phyloP scores from a whole-genome alignment of 1,284 basidiomycete genomes.

The Anthracocystis panici-leucophaei region DNA sequence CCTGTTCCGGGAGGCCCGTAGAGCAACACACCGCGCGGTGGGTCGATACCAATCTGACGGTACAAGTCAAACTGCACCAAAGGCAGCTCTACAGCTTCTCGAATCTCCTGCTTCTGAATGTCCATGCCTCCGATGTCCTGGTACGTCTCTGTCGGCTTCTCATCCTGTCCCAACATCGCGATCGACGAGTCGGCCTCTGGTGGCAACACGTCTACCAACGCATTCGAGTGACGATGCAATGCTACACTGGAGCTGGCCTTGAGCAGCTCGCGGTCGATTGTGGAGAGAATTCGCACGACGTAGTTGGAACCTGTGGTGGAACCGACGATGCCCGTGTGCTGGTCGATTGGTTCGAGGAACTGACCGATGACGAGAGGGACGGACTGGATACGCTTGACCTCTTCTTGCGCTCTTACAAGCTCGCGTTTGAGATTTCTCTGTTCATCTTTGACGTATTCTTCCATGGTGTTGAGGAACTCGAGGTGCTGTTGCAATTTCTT shows the following conservation, averaged over 20 bases:
- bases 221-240: conserved; percentile 97
- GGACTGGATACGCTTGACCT: conserved; percentile 98
- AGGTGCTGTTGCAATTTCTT: conserved; percentile 69
- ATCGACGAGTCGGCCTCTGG: conserved; percentile 99
- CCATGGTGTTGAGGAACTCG: conserved; percentile 69
- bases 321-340: conserved; percentile 96
- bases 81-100: conserved; percentile 98
- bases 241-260: conserved; percentile 98
- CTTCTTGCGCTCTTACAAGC: conserved; percentile 96
- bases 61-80: conserved; percentile 93
- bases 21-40: conserved; percentile 87
- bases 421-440: conserved; percentile 97
- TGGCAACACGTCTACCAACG: conserved; percentile 96
- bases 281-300: conserved; percentile 96
- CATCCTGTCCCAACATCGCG: conserved; percentile 77
- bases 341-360: conserved; percentile 98
- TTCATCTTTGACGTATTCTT: conserved; percentile 96
- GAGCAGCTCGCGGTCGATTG: conserved; percentile 94
- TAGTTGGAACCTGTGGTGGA: conserved; percentile 99
- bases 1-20: conserved; percentile 97
- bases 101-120: conserved; percentile 97
- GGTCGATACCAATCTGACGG: conserved; percentile 99
- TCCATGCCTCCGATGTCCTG: conserved; percentile 91
- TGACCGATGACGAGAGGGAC: conserved; percentile 99
- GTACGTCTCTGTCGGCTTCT: conserved; percentile 75